Evolutionary conservation across 495 filamentous ascomycete genomes (phyloP), one percentile per base, ranked within the genome.

Genomic region (Penicillium odoratum): DNA sequence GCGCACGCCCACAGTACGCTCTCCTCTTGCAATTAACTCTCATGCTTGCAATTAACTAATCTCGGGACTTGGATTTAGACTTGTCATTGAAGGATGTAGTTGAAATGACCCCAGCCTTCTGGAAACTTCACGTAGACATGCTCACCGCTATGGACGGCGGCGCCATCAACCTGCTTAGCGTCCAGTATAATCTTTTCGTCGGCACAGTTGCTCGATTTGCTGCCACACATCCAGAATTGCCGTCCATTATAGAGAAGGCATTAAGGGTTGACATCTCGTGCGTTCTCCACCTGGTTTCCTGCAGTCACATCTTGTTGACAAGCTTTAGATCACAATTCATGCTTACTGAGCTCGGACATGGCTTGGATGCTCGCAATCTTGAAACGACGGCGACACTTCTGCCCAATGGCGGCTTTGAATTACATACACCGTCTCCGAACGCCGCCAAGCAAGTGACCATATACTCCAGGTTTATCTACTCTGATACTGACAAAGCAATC

Each of bases 171-270:
- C 57, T 73, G 13, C 42, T 72, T 9, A 62, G 49, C 42, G 72
- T 74, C 16, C 74, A 76, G 42, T 71, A 64, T 66, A 76, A 76
- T 44, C 62, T 76, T 16, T 67, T 70, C 26, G 69, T 66, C 11
- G 73, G 73, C 25, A 76, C 72, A 15, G 62, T 74, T 33, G 70
- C 69, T n/a, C 60, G 58, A 34, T 76, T 63, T 58, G 66, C 60
- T 16, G 51, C n/a, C 1, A 58, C 38, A n/a, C 57, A 66, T n/a
- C 71, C 63, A 8, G 65, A 74, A 47, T 64, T 74, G 25, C 40
- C 29, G 5, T 47, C 51, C 18, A 44, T 74, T 7, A 33, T 47
- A 11, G 18, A 50, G 30, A 4, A n/a, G 3, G 48, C 48, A 1
- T 33, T 50, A 8, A 18, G n/a, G 9, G 11, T 50, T 33, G 48